phyloP scores from a whole-genome alignment of 192 early-diverging fungal genomes.

The Umbelopsis sp. region DNA sequence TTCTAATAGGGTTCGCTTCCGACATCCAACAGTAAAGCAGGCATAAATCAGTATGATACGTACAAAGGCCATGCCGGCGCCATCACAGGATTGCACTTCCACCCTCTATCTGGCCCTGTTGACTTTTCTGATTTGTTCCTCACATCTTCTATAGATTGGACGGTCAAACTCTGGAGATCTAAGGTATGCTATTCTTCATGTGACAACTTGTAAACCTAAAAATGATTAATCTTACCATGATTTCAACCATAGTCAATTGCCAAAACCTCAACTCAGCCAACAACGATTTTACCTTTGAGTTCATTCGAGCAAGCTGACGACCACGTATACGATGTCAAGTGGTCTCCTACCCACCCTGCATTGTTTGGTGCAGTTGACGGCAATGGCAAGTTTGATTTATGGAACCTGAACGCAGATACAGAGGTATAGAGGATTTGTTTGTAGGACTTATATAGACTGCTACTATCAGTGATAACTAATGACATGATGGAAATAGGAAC shows the following conservation, averaged over 20 bases:
- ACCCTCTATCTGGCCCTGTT: slow-evolving; percentile 75
- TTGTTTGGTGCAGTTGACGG: slow-evolving; percentile 94
- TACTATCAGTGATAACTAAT: not conserved
- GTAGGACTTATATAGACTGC: not conserved
- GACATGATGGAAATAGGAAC: slow-evolving; percentile 35
- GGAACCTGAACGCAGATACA: slow-evolving; percentile 89
- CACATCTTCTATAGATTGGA: slow-evolving; percentile 95
- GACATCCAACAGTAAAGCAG: slow-evolving; percentile 76
- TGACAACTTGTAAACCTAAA: not conserved
- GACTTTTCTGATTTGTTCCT: slow-evolving; percentile 94
- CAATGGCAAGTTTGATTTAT: slow-evolving; percentile 85
- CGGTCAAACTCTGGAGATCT: slow-evolving; percentile 92
- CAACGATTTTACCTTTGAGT: slow-evolving; percentile 65
- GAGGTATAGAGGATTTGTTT: slow-evolving; percentile 60
- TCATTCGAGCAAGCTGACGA: slow-evolving; percentile 94
- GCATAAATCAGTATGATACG: slow-evolving; percentile 82
- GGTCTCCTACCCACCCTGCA: slow-evolving; percentile 96
- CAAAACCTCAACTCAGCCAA: slow-evolving; percentile 50
- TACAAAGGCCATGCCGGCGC: slow-evolving; percentile 90
- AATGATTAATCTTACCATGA: not conserved
- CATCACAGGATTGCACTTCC: slow-evolving; percentile 89
- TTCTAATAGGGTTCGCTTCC: not conserved
- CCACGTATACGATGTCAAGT: slow-evolving; percentile 97
- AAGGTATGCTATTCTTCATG: slow-evolving; percentile 39
- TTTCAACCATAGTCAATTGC: slow-evolving; percentile 39